Evolutionary conservation across 257 asterid genomes (phyloP), one percentile per base, ranked within the genome.

Genomic region (Solanum virginianum): DNA sequence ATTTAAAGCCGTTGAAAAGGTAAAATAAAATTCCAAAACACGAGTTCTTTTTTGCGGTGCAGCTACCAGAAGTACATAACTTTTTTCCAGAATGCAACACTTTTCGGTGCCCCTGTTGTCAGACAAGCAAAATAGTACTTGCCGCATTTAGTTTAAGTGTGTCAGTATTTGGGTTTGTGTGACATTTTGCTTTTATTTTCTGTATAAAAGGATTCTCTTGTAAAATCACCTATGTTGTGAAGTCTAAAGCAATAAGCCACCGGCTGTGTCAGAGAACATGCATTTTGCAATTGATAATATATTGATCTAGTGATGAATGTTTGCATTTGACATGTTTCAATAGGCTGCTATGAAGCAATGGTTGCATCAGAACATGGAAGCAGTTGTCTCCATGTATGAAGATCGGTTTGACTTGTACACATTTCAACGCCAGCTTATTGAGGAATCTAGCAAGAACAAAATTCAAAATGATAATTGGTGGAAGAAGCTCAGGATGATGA

Each of bases 331-430:
- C 51, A 49, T 77, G 62, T 68, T 83, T 83, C 87, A 84, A 89
- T 92, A 96, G 99, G 99, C 92, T 86, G 98, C 94, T 43, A 68
- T 95, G 89, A 91, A 92, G 85, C 97, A 92, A 84, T 96, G 98
- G 99, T 83, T 95, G 90, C 98, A 92, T 89, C 98, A 93, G 87
- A 96, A 96, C 91, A 91, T 95, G 98, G 95, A 90, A 57, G 97
- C 98, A 45, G 94, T 96, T 87, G 97, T 90, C 71, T 96, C 97
- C 22, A 96, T 96, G 99, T 96, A 92, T 45, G 99, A 96, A 86
- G 99, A 96, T 81, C 94, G 89, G 87, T 96, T 96, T 89, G 98
- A 94, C 82, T 92, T 96, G 82, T 86, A 89, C 85, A 92, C 95
- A 84, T 91, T 96, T 87, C 88, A 91, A 83, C 88, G 90, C 62